Evolutionary conservation across 106 monocot genomes (phyloP).

Genomic region (Iris macrosiphon): DNA sequence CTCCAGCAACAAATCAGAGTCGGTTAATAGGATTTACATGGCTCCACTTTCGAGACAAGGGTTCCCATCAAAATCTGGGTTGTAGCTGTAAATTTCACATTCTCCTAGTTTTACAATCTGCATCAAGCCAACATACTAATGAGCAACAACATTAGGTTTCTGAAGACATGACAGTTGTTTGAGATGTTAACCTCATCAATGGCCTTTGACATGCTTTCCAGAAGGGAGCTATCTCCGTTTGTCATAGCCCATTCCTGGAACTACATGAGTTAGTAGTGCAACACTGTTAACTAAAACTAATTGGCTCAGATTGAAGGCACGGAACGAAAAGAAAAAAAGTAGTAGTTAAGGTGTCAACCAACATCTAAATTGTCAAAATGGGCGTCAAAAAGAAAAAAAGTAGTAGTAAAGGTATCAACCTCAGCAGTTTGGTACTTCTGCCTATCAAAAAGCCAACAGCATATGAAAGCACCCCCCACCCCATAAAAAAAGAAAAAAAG

Average conservation of each 20-base stretch:
- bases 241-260: slow-evolving; percentile 66
- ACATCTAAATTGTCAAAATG: no score
- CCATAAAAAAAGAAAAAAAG: no score
- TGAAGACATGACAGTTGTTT: background rate
- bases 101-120: slow-evolving; percentile 80
- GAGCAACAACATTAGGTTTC: background rate
- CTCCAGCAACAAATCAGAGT: background rate
- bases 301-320: no score
- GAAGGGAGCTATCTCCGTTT: slow-evolving; percentile 50
- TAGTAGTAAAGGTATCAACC: no score
- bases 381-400: no score
- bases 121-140: slow-evolving; percentile 5
- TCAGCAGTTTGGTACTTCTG: no score
- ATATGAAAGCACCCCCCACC: no score
- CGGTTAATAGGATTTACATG: slow-evolving; percentile 38
- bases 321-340: no score
- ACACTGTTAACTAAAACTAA: no score
- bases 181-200: slow-evolving; percentile 72
- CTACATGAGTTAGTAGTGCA: background rate
- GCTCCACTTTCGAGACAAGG: slow-evolving; percentile 75
- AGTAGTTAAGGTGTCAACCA: no score
- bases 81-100: slow-evolving; percentile 93
- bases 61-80: slow-evolving; percentile 83
- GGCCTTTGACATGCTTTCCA: slow-evolving; percentile 62
- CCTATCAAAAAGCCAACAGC: no score